These are phyloP conservation scores for Rhizopus stolonifer DNA, from an alignment of 371 early-diverging fungal species.

Conservation along the genomic window DNA sequence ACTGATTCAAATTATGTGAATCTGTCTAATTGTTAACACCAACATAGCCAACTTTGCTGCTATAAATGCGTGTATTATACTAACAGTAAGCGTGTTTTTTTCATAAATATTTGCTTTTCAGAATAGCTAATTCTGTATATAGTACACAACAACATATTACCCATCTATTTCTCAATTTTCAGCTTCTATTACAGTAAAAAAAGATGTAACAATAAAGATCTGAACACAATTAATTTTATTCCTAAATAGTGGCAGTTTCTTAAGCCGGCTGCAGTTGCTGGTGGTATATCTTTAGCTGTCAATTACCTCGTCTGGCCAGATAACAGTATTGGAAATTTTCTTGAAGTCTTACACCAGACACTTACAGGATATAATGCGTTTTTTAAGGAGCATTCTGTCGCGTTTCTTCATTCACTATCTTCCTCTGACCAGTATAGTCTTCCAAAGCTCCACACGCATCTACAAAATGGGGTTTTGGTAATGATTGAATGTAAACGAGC, in stretches of 20 bases:
- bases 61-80: slow-evolving; percentile 36
- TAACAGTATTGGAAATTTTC: slow-evolving; percentile 38
- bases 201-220: neutral
- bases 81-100: slow-evolving; percentile 22
- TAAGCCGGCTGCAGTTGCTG: slow-evolving; percentile 36
- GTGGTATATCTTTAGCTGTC: slow-evolving; percentile 33
- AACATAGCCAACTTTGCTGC: slow-evolving; percentile 39
- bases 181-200: slow-evolving; percentile 22
- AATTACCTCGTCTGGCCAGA: slow-evolving; percentile 46
- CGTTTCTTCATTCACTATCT: slow-evolving; percentile 21
- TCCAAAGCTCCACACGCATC: slow-evolving; percentile 23
- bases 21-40: no score
- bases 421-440: slow-evolving; percentile 8
- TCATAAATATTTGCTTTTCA: neutral
- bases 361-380: slow-evolving; percentile 27
- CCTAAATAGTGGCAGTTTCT: slow-evolving; percentile 37
- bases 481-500: slow-evolving; percentile 47
- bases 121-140: neutral
- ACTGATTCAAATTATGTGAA: no score
- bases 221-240: neutral
- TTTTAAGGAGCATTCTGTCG: slow-evolving; percentile 37
- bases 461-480: slow-evolving; percentile 27
- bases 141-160: slow-evolving; percentile 37
- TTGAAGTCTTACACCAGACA: slow-evolving; percentile 23
- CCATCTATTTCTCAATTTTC: slow-evolving; percentile 18